Percentiles rank a stretch among this genome's conserved stretches.
Evolutionary conservation across 148 eudicot species (phyloP).

Genomic region (Camellia lanceoleosa): DNA sequence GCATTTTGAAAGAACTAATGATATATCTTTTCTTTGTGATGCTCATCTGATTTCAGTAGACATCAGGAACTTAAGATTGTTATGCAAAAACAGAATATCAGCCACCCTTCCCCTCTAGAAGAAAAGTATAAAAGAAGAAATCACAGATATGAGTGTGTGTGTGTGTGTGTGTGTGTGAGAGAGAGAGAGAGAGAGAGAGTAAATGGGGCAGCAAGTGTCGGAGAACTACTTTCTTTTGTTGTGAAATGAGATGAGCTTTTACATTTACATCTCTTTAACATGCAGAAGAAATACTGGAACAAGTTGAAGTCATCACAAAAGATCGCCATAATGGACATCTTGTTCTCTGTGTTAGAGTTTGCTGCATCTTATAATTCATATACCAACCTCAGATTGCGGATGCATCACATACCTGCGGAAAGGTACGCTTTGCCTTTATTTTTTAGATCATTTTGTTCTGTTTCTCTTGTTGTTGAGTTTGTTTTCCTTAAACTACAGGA

Average conservation of each 20-base stretch:
- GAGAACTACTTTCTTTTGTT: constrained; percentile 6
- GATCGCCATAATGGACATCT: constrained; percentile 81
- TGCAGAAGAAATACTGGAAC: constrained; percentile 92
- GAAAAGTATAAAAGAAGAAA: background rate
- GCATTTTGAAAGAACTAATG: background rate
- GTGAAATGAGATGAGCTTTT: background rate
- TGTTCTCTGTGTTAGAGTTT: constrained; percentile 87
- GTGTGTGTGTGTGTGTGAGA: background rate
- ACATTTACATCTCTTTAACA: constrained; percentile 13
- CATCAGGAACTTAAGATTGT: background rate
- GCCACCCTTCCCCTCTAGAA: background rate
- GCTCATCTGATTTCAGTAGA: background rate
- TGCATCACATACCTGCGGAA: constrained; percentile 75
- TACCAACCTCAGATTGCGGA: constrained; percentile 75
- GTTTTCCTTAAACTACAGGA: background rate
- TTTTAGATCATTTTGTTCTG: background rate
- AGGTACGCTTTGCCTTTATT: constrained; percentile 41
- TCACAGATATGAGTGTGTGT: background rate
- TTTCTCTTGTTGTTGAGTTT: background rate
- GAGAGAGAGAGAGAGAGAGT: background rate
- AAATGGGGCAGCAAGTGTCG: background rate
- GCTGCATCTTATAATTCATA: constrained; percentile 94
- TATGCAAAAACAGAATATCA: background rate
- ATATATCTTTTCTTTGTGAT: background rate
- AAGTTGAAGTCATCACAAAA: constrained; percentile 76